These are phyloP conservation scores for Scheffersomyces quercinus DNA, from an alignment of 1,139 yeast genomes.

Conservation along the genomic window DNA sequence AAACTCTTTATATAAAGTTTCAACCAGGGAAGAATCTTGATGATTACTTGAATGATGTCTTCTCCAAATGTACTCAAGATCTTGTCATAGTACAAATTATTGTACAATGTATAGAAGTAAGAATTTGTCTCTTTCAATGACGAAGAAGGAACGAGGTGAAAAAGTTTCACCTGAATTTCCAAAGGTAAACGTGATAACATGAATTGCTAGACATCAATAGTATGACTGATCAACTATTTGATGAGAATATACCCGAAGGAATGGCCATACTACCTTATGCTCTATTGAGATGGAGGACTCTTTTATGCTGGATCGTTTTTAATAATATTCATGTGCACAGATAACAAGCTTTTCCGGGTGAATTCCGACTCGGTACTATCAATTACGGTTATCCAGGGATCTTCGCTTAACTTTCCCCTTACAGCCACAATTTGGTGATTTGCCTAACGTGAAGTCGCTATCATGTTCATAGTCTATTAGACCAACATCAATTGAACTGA, in stretches of 20 bases:
- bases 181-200: conserved; percentile 37
- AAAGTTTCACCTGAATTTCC: conserved; percentile 49
- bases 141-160: conserved; percentile 42
- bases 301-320: too few species aligned
- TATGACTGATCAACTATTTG: too few species aligned
- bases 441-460: too few species aligned
- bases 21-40: conserved; percentile 40
- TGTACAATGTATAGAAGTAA: conserved; percentile 49
- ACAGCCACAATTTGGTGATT: too few species aligned
- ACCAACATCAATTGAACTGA: too few species aligned
- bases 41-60: conserved; percentile 27
- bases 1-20: conserved; percentile 47
- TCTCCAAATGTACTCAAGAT: conserved; percentile 46
- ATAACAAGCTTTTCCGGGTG: background rate
- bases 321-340: background rate
- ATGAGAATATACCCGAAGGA: too few species aligned
- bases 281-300: too few species aligned
- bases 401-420: too few species aligned
- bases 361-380: too few species aligned
- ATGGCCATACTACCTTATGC: too few species aligned
- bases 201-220: background rate
- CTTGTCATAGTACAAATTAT: conserved; percentile 48
- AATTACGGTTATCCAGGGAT: too few species aligned
- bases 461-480: too few species aligned
- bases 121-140: conserved; percentile 43